Percentiles rank a stretch among this genome's conserved stretches.
phyloP scores from a whole-genome alignment of 192 early-diverging fungal genomes.

The Gigaspora rosea region DNA sequence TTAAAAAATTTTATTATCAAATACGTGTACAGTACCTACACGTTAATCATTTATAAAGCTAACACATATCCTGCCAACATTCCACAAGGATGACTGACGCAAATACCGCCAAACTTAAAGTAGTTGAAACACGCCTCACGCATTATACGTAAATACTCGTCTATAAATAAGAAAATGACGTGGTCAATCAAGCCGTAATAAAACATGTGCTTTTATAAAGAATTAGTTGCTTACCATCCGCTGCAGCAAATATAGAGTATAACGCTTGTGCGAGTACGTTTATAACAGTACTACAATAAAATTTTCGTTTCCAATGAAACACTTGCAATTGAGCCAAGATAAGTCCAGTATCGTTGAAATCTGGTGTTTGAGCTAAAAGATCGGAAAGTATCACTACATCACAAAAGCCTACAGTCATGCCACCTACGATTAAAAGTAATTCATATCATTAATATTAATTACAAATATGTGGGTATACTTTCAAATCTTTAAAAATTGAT shows the following conservation, averaged over 20 bases:
- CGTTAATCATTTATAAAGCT: neutral
- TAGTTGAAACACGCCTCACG: conserved; percentile 89
- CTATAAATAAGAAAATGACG: conserved; percentile 36
- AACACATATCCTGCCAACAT: conserved; percentile 66
- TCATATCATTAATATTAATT: conserved; percentile 6
- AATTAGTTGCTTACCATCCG: conserved; percentile 52
- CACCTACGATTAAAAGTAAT: conserved; percentile 46
- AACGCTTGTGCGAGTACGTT: conserved; percentile 95
- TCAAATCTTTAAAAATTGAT: too few relatives aligned
- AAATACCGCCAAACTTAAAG: conserved; percentile 80
- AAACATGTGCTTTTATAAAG: too few relatives aligned
- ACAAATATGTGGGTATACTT: too few relatives aligned
- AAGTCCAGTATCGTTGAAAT: conserved; percentile 49
- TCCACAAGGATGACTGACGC: conserved; percentile 78
- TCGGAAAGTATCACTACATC: conserved; percentile 80
- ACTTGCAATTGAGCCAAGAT: conserved; percentile 58
- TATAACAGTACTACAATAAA: conserved; percentile 68
- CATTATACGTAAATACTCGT: conserved; percentile 70
- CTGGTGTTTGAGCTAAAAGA: conserved; percentile 54
- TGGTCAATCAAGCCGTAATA: too few relatives aligned
- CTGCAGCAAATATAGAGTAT: conserved; percentile 86
- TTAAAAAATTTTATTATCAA: neutral
- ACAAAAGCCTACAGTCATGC: conserved; percentile 96
- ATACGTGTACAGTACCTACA: neutral
- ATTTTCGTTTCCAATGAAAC: conserved; percentile 79